Evolutionary conservation across 176 grass and related monocot species (phyloP), one percentile per base, ranked within the genome.

Genomic region (Zoysia pacifica): DNA sequence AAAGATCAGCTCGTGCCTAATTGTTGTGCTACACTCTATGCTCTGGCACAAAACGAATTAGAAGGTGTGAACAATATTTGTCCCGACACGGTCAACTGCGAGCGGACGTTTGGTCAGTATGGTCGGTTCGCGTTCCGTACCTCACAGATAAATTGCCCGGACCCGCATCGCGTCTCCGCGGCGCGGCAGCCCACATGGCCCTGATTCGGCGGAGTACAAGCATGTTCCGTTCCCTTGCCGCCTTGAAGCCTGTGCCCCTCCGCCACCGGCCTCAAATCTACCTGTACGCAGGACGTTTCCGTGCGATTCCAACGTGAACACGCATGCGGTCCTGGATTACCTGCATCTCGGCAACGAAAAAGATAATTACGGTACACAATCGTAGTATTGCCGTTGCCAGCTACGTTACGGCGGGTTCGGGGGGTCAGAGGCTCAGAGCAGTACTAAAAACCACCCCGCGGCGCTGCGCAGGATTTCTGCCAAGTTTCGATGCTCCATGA

Each of bases 121-220:
- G 82, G 87, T 89, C 77, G 87, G 82, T 76, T 85, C n/a, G 58
- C 36, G 72, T 85, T 52, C 20, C 59, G 77, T 85, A 69, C 70
- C 46, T 18, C 75, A 72, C 72, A 64, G 43, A 75, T 76, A 80
- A 89, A 84, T 89, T 70, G 38, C 49, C 36, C 49, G 65, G 87
- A 77, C 77, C 70, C 58, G 42, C 65, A 11, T 18, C 11, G 75
- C 70, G 42, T 41, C 48, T 20, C 48, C 6, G 65, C 14, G 4
- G 48, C 41, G 2, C 6, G 14, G 18, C 48, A 76, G 6, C 12
- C 71, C 70, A 89, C 87, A 70, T 76, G 76, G 77, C 76, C 40
- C 28, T 7, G 56, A 88, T 79, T 63, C 16, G 48, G 38, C 4
- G 39, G 1, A 49, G 76, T 75, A 88, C 81, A 70, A 53, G 42